phyloP scores from a whole-genome alignment of 441 rosid genomes.

The Metrosideros polymorpha region DNA sequence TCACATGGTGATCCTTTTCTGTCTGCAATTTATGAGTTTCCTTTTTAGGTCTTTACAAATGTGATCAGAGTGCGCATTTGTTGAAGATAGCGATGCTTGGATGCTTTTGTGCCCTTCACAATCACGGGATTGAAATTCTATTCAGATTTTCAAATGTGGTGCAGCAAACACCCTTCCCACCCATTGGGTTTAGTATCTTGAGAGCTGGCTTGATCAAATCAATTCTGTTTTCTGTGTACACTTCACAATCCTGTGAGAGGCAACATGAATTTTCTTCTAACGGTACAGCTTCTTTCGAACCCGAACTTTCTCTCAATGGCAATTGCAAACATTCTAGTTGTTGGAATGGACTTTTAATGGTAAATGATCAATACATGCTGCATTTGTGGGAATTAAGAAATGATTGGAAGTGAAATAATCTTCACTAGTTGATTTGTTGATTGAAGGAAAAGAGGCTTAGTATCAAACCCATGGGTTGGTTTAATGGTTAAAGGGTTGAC shows the following conservation, averaged over 20 bases:
- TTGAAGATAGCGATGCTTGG: constrained; percentile 93
- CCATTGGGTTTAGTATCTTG: constrained; percentile 92
- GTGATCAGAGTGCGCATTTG: constrained; percentile 76
- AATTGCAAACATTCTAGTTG: not conserved
- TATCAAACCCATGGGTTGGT: not conserved
- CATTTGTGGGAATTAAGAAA: not conserved
- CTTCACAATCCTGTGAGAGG: constrained; percentile 45
- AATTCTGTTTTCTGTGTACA: constrained; percentile 87
- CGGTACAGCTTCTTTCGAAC: constrained; percentile 47
- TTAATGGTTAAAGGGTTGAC: not conserved
- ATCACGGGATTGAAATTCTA: constrained; percentile 92
- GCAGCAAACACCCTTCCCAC: constrained; percentile 86
- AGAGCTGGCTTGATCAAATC: constrained; percentile 98
- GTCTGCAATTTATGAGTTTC: not conserved
- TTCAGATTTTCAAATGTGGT: constrained; percentile 92
- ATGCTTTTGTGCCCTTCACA: constrained; percentile 93
- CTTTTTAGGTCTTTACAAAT: constrained; percentile 74
- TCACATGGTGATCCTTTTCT: not conserved
- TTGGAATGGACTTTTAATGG: not conserved
- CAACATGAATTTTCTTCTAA: constrained; percentile 57
- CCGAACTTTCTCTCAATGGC: not conserved
- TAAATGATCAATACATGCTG: not conserved
- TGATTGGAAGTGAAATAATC: not conserved
- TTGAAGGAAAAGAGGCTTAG: not conserved
- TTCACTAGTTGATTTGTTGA: not conserved